These are phyloP conservation scores for Xylariales sp. DNA, from an alignment of 2,329 filamentous ascomycete genomes.

Conservation along the genomic window DNA sequence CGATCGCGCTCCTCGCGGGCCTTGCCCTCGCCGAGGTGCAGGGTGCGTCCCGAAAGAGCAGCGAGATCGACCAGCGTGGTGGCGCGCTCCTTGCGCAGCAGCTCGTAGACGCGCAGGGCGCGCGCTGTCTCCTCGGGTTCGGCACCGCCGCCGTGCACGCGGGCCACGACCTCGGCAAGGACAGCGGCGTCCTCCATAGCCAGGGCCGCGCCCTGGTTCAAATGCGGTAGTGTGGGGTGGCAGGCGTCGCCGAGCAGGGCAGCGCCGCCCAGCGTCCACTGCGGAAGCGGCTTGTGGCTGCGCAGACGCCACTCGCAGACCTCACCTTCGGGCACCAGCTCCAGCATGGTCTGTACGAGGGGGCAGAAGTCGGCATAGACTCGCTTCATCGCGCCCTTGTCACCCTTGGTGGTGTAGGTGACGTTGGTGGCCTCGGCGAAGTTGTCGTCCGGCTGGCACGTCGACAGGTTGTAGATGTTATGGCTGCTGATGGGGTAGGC, in stretches of 20 bases:
- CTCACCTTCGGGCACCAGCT: constrained; percentile 56
- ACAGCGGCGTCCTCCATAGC: constrained; percentile 64
- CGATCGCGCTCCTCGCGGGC: constrained; percentile 56
- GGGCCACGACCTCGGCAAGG: constrained; percentile 46
- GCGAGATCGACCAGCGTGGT: constrained; percentile 50
- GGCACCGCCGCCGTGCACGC: constrained; percentile 26
- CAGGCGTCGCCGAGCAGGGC: constrained; percentile 61
- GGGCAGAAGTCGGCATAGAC: constrained; percentile 60
- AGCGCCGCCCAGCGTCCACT: constrained; percentile 54
- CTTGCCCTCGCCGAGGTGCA: constrained; percentile 55
- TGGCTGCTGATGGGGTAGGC: constrained; percentile 70
- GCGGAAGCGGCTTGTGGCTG: constrained; percentile 50
- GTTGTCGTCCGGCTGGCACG: constrained; percentile 57
- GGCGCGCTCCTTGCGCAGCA: constrained; percentile 51
- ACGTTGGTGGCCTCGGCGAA: constrained; percentile 53
- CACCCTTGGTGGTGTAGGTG: constrained; percentile 60
- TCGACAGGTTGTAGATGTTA: constrained; percentile 60
- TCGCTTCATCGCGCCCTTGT: constrained; percentile 56
- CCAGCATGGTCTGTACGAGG: constrained; percentile 53
- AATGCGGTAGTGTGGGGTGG: constrained; percentile 64
- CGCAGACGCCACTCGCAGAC: constrained; percentile 63
- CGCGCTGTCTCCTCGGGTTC: constrained; percentile 36
- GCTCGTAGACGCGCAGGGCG: constrained; percentile 50
- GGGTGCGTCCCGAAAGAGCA: constrained; percentile 43
- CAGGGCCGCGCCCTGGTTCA: constrained; percentile 64